Evolutionary conservation across 257 asterid species (phyloP), one percentile per base, ranked within the genome.

Genomic region (Oldenlandia corymbosa): DNA sequence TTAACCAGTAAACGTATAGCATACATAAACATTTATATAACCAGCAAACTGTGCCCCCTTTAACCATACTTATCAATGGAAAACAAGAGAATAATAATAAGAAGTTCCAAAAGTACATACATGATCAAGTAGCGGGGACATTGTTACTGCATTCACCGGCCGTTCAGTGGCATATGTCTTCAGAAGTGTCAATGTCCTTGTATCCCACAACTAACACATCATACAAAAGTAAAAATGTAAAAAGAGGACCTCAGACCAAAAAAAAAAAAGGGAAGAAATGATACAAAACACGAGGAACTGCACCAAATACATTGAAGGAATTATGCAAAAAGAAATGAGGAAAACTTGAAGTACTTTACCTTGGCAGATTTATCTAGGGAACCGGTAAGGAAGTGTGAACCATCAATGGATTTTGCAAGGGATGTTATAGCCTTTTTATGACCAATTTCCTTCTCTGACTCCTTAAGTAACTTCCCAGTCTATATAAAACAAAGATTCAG

Each of bases 41-140:
- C 49, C 16, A 17, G 4, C 26, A 17, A 34, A 58, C 46, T 20
- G 23, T 36, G 3, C 5, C 37, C 10, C 34, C 11, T 12, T 36
- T 5, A 4, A 6, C 13, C 18, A 14, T 47, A 32, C 7, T 10
- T 30, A 1, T 20, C 36, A 1, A 20, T 21, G n/a, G n/a, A 37
- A 41, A 24, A 58, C 45, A 36, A 50, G 9, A 61, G 13, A 39
- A 41, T 31, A 9, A 10, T 13, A 53, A 20, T 21, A 46, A 49
- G 11, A 48, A 8, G 48, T 58, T 30, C n/a, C 23, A 60, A 42
- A 36, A 43, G 50, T 36, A 61, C 95, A 75, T 85, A 92, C 99
- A 74, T 92, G 97, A 64, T 89, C 76, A 42, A 89, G 93, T 68
- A 89, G 84, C 0, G 99, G 97, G 31, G 99, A 92, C 97, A 92